Evolutionary conservation across 2,329 filamentous ascomycete genomes (phyloP).

Genomic region (Colletotrichum caudatum): DNA sequence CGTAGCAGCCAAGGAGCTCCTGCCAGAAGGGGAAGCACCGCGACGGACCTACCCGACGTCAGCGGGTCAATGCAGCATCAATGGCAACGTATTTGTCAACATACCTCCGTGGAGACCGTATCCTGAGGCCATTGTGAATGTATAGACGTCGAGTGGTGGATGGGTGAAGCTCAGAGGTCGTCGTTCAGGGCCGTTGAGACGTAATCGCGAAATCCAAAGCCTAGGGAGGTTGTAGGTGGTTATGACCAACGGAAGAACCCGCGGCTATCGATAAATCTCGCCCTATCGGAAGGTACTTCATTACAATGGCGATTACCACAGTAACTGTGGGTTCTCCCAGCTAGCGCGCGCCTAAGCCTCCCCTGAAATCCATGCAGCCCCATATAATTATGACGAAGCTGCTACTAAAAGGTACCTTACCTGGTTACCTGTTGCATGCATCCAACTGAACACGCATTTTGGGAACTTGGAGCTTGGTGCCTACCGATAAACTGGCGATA

Average conservation of each 20-base stretch:
- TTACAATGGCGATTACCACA: conserved; percentile 7
- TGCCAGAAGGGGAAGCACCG: conserved; percentile 99
- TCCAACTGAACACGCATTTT: conserved; percentile 3
- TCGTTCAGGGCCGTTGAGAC: conserved; percentile 17
- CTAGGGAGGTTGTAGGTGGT: conserved; percentile 2
- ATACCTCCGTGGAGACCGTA: conserved; percentile 84
- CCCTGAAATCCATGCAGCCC: neutral
- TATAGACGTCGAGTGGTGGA: conserved; percentile 47
- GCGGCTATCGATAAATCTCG: conserved; percentile 26
- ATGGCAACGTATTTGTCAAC: neutral
- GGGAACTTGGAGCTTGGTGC: conserved; percentile 13
- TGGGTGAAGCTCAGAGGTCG: conserved; percentile 38
- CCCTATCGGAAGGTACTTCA: conserved; percentile 38
- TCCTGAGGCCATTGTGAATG: conserved; percentile 78
- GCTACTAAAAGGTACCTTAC: neutral
- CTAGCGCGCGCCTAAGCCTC: conserved; percentile 29
- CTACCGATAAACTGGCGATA: conserved; percentile 3
- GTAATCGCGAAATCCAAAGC: conserved; percentile 28
- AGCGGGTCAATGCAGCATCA: conserved; percentile 43
- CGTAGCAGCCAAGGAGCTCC: conserved; percentile 97
- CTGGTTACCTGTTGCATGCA: conserved; percentile 8
- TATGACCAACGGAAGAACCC: conserved; percentile 23
- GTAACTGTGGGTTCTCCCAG: neutral
- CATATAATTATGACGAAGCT: conserved; percentile 34
- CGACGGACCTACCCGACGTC: conserved; percentile 61